Evolutionary conservation across 2,329 filamentous ascomycete genomes (phyloP), one percentile per base, ranked within the genome.

Genomic region (Albifimbria verrucaria): DNA sequence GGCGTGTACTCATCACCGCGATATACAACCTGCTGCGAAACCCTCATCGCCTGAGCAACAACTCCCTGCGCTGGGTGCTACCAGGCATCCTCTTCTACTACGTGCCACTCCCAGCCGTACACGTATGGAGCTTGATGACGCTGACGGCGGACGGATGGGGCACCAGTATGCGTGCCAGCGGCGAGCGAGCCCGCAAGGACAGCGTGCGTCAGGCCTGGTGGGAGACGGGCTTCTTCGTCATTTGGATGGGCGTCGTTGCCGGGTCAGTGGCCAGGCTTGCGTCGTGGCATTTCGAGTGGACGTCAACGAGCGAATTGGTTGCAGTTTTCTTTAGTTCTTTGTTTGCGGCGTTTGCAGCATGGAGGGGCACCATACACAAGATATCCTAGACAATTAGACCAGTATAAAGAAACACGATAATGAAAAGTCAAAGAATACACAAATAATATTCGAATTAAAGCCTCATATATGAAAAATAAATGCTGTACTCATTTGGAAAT

Each of bases 21-120:
- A 28, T 43, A 9, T 63, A 63, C 48, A 63, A 63, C 48, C 22
- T 62, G 1, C 44, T 59, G 5, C 51, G 61, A 21, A 63, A 63
- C 50, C 61, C 61, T 6, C 59, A 63, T n/a, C 55, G 61, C 21
- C 54, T 63, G 15, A 52, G 47, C 3, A 32, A 23, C 7, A 24
- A 44, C 11, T 58, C 57, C 2, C 45, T 61, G 12, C 48, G 49
- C 1, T 63, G 61, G 61, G 54, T 62, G 1, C 11, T 62, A 1
- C 60, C 61, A 0, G 60, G 61, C n/a, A 61, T 63, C 12, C 23
- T 60, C 18, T 63, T 63, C 20, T 63, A 62, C 47, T 56, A 63
- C 26, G 26, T 63, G 11, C 61, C 61, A 6, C 53, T 63, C 18
- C 61, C 61, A 0, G 61, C 60, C 2, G 52, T 63, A 28, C 61